phyloP scores from a whole-genome alignment of 2,329 filamentous ascomycete genomes.

The Paraphaeosphaeria sporulosa region DNA sequence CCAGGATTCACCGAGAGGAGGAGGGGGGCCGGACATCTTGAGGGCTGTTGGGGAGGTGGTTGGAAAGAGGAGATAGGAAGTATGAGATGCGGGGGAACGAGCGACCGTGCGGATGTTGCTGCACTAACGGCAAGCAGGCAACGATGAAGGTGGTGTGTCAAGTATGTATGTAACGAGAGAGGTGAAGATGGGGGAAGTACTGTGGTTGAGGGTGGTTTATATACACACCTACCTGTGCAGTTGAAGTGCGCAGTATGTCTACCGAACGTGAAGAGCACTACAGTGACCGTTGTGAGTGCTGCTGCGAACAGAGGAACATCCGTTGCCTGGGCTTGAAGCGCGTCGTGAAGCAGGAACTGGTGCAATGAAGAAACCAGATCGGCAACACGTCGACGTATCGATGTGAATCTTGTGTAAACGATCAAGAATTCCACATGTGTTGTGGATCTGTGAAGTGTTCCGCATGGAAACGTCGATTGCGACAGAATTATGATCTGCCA shows the following conservation, averaged over 20 bases:
- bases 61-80: too few relatives aligned
- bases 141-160: background rate
- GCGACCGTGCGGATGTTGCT: background rate
- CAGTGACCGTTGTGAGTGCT: background rate
- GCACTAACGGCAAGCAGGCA: background rate
- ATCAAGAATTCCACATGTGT: too few relatives aligned
- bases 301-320: background rate
- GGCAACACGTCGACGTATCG: background rate
- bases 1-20: conserved; percentile 37
- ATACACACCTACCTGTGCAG: background rate
- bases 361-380: background rate
- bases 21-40: conserved; percentile 38
- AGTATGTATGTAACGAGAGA: background rate
- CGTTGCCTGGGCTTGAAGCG: background rate
- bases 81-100: background rate
- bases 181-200: background rate
- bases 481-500: too few relatives aligned
- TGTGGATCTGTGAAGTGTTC: too few relatives aligned
- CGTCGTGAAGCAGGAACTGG: background rate
- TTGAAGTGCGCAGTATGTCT: background rate
- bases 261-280: background rate
- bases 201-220: background rate
- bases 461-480: too few relatives aligned
- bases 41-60: background rate
- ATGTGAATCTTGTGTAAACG: background rate